These are phyloP conservation scores for Fistulina hepatica DNA, from an alignment of 1,284 basidiomycete genomes.

Conservation along the genomic window DNA sequence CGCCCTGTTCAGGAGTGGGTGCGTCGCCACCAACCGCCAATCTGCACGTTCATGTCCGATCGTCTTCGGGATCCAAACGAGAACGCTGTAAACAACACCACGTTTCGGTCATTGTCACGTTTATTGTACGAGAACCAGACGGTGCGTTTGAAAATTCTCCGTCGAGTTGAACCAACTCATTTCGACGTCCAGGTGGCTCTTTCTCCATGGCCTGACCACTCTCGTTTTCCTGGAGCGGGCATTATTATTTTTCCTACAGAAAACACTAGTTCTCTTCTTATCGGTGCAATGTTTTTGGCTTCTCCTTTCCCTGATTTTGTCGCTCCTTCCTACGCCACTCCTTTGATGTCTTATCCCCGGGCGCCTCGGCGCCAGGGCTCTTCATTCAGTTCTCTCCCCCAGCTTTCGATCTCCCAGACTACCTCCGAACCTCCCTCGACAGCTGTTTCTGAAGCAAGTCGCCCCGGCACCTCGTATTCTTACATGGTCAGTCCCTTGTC, in stretches of 20 bases:
- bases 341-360: no score
- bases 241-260: conserved; percentile 49
- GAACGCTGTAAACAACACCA: conserved; percentile 38
- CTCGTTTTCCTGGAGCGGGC: conserved; percentile 34
- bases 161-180: conserved; percentile 3
- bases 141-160: conserved; percentile 26
- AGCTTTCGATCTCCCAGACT: no score
- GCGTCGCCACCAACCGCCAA: conserved; percentile 32
- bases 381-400: no score
- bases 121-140: conserved; percentile 40
- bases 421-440: no score
- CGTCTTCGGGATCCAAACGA: conserved; percentile 37
- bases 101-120: conserved; percentile 43
- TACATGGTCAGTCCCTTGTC: no score
- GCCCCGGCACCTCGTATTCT: no score
- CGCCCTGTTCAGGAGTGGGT: conserved; percentile 41
- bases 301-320: conserved; percentile 44
- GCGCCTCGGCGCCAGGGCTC: no score
- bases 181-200: conserved; percentile 35
- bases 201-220: conserved; percentile 40
- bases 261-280: conserved; percentile 43
- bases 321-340: no score
- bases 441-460: no score
- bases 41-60: conserved; percentile 55
- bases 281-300: conserved; percentile 45